A percentile compares a stretch with the other conserved stretches of the same genome.
Conservation (phyloP, 2,329 filamentous ascomycete genomes). For the Apiospora rasikravindrae region DNA sequence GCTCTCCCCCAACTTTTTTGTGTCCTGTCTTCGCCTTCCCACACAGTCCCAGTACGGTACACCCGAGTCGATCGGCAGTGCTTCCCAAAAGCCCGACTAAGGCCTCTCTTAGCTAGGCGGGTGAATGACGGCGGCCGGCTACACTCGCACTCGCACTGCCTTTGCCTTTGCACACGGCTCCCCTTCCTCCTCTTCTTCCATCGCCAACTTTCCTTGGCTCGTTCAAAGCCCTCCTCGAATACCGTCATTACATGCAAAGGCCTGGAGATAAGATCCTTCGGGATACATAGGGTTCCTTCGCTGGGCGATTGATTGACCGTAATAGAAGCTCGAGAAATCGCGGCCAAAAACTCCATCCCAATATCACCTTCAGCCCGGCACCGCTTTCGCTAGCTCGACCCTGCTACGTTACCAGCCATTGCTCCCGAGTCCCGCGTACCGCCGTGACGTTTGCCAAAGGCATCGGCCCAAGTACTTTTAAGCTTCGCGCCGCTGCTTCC, state of each 20-base stretch:
- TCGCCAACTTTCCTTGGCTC: neutral
- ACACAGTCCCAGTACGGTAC: neutral
- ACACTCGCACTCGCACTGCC: slow-evolving; percentile 14
- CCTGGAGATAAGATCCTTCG: slow-evolving; percentile 16
- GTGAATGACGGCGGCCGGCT: slow-evolving; percentile 15
- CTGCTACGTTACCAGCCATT: slow-evolving; percentile 11
- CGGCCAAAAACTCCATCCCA: neutral
- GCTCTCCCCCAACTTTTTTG: neutral
- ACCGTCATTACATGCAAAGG: neutral
- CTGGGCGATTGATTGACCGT: slow-evolving; percentile 10
- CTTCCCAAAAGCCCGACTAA: neutral
- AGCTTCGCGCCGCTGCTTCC: slow-evolving; percentile 15
- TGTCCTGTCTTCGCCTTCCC: neutral
- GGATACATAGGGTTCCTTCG: slow-evolving; percentile 3
- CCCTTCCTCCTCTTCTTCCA: neutral
- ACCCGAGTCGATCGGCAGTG: slow-evolving; percentile 10
- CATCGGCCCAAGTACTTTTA: slow-evolving; percentile 12
- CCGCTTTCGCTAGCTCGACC: neutral
- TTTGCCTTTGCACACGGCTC: slow-evolving; percentile 4
- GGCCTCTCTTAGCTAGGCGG: slow-evolving; percentile 10
- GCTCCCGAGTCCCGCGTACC: neutral
- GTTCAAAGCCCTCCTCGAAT: neutral
- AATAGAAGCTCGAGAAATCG: slow-evolving; percentile 5
- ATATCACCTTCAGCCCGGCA: neutral
- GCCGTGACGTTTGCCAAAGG: slow-evolving; percentile 13